These are phyloP conservation scores for Pascua guehoae DNA, from an alignment of 1,284 basidiomycete species.

Conservation along the genomic window DNA sequence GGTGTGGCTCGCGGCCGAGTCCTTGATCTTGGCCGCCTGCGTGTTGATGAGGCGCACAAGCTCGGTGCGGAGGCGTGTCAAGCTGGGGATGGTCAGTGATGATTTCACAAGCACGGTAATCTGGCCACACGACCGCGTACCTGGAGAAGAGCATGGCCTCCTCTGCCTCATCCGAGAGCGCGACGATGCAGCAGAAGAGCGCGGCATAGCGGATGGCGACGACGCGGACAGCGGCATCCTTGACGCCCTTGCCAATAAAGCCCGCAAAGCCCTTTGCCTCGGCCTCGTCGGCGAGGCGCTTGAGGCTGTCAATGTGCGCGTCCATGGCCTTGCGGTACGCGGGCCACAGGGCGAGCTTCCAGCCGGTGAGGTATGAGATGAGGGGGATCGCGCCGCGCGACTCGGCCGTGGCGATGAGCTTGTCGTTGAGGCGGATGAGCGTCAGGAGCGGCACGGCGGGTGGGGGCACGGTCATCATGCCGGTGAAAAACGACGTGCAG, in stretches of 20 bases:
- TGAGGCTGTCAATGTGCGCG: slow-evolving; percentile 74
- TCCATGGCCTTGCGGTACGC: slow-evolving; percentile 82
- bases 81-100: slow-evolving; percentile 52
- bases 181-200: slow-evolving; percentile 74
- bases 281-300: slow-evolving; percentile 69
- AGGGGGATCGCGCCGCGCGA: slow-evolving; percentile 71
- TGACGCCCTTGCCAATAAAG: slow-evolving; percentile 60
- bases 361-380: slow-evolving; percentile 69
- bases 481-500: slow-evolving; percentile 52
- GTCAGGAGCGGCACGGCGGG: slow-evolving; percentile 71
- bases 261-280: slow-evolving; percentile 50
- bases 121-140: slow-evolving; percentile 49
- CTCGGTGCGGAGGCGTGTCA: slow-evolving; percentile 80
- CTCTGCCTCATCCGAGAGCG: slow-evolving; percentile 73
- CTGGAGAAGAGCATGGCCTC: slow-evolving; percentile 93
- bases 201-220: slow-evolving; percentile 65
- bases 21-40: slow-evolving; percentile 66
- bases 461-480: slow-evolving; percentile 53
- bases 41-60: slow-evolving; percentile 70
- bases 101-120: not conserved
- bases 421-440: slow-evolving; percentile 83
- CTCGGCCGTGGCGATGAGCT: slow-evolving; percentile 67
- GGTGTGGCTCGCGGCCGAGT: slow-evolving; percentile 57
- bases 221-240: slow-evolving; percentile 62
- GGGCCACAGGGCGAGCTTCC: slow-evolving; percentile 84